Evolutionary conservation across 2,329 filamentous ascomycete genomes (phyloP).

Genomic region (Mollisiaceae sp.): DNA sequence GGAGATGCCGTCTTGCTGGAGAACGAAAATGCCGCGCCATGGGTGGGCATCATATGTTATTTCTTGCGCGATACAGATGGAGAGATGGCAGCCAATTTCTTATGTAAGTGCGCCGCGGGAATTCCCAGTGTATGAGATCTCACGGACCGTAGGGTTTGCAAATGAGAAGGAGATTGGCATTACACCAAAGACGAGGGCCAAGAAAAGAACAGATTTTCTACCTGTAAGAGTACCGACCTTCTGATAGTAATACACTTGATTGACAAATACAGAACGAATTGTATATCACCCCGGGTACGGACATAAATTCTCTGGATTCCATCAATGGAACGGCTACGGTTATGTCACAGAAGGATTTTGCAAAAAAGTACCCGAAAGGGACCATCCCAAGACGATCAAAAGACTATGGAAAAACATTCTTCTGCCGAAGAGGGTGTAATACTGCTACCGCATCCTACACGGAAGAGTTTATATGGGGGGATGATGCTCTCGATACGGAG

Average conservation of each 20-base stretch:
- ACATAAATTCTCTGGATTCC: slow-evolving; percentile 83
- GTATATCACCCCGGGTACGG: slow-evolving; percentile 87
- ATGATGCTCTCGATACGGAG: slow-evolving; percentile 63
- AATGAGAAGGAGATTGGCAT: slow-evolving; percentile 82
- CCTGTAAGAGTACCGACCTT: slow-evolving; percentile 52
- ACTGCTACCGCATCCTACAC: slow-evolving; percentile 89
- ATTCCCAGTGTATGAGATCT: slow-evolving; percentile 19
- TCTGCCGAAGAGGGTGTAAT: slow-evolving; percentile 90
- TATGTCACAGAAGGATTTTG: slow-evolving; percentile 74
- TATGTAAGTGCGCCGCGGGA: slow-evolving; percentile 54
- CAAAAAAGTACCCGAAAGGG: slow-evolving; percentile 72
- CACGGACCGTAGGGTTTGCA: slow-evolving; percentile 69
- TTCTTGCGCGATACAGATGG: slow-evolving; percentile 77
- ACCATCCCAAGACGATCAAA: slow-evolving; percentile 73
- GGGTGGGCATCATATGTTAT: slow-evolving; percentile 87
- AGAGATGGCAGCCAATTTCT: slow-evolving; percentile 83
- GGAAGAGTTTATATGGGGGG: slow-evolving; percentile 90
- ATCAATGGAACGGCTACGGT: slow-evolving; percentile 90
- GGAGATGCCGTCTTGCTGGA: slow-evolving; percentile 89
- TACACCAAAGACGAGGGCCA: slow-evolving; percentile 67
- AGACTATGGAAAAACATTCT: slow-evolving; percentile 83
- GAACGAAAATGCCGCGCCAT: slow-evolving; percentile 83
- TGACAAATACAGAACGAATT: slow-evolving; percentile 74
- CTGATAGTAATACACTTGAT: background rate
- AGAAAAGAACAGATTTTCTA: slow-evolving; percentile 77